phyloP scores from a whole-genome alignment of 805 yeast species.

The Millerago galiae region DNA sequence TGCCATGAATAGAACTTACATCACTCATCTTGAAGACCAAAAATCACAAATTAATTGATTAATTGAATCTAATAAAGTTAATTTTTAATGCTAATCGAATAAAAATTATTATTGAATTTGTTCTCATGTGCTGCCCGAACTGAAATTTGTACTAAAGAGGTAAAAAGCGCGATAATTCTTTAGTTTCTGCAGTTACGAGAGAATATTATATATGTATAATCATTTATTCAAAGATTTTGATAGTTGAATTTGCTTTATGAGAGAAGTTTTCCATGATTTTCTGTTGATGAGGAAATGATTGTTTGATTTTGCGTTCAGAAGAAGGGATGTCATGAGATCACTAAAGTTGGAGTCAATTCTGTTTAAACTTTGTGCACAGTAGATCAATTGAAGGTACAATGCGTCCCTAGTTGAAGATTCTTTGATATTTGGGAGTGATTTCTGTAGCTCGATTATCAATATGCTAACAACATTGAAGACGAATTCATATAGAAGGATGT shows the following conservation, averaged over 20 bases:
- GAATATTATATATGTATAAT: too few relatives aligned
- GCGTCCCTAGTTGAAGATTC: constrained; percentile 47
- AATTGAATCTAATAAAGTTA: neutral
- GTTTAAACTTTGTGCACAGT: constrained; percentile 81
- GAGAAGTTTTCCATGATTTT: constrained; percentile 32
- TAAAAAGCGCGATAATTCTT: neutral
- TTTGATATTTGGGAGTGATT: constrained; percentile 30
- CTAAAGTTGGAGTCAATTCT: constrained; percentile 69
- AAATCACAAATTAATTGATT: neutral
- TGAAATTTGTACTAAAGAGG: constrained; percentile 9
- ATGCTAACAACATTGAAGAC: constrained; percentile 28
- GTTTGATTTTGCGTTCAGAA: constrained; percentile 21
- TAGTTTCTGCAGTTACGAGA: neutral
- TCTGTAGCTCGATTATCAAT: constrained; percentile 26
- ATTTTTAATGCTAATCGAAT: neutral
- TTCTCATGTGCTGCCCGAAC: constrained; percentile 15
- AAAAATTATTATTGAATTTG: neutral
- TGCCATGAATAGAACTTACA: neutral
- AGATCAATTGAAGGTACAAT: constrained; percentile 72
- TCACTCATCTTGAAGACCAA: constrained; percentile 1
- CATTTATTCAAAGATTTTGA: constrained; percentile 2
- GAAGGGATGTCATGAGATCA: constrained; percentile 37
- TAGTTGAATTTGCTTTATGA: constrained; percentile 6
- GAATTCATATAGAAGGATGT: constrained; percentile 32
- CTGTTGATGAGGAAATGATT: constrained; percentile 23